Evolutionary conservation across 129 eudicot species (phyloP).

Genomic region (Arctium lappa): DNA sequence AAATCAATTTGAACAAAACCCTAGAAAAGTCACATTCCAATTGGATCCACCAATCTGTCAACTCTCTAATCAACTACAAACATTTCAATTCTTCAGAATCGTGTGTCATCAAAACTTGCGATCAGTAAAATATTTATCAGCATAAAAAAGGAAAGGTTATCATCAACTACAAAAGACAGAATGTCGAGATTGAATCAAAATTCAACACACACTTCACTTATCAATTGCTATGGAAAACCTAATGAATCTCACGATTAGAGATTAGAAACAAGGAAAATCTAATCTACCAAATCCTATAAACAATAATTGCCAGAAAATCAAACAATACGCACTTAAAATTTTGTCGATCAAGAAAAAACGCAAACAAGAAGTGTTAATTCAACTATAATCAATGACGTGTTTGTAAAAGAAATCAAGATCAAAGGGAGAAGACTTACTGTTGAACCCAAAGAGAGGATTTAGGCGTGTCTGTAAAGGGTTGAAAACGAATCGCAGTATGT

Average conservation of each 20-base stretch:
- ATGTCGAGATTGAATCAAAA: background rate
- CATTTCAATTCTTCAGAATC: background rate
- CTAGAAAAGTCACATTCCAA: slow-evolving; percentile 6
- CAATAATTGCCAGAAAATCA: background rate
- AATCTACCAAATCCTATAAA: background rate
- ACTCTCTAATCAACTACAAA: background rate
- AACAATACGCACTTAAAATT: background rate
- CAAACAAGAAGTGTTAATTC: background rate
- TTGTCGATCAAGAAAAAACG: background rate
- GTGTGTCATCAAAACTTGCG: background rate
- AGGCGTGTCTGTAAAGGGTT: background rate
- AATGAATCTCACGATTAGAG: background rate
- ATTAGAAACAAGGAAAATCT: background rate
- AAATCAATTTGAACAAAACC: background rate
- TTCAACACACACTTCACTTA: background rate
- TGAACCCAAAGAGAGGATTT: slow-evolving; percentile 3
- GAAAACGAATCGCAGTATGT: background rate
- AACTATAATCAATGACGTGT: too few species aligned
- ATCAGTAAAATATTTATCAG: background rate
- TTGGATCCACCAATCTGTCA: slow-evolving; percentile 3
- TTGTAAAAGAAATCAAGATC: background rate
- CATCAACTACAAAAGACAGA: background rate
- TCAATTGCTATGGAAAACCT: background rate
- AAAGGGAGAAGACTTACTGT: slow-evolving; percentile 18
- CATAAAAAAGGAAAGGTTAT: background rate